Evolutionary conservation across 352 stramenopile genomes (phyloP), one percentile per base, ranked within the genome.

Genomic region (Phytophthora sansomeana): DNA sequence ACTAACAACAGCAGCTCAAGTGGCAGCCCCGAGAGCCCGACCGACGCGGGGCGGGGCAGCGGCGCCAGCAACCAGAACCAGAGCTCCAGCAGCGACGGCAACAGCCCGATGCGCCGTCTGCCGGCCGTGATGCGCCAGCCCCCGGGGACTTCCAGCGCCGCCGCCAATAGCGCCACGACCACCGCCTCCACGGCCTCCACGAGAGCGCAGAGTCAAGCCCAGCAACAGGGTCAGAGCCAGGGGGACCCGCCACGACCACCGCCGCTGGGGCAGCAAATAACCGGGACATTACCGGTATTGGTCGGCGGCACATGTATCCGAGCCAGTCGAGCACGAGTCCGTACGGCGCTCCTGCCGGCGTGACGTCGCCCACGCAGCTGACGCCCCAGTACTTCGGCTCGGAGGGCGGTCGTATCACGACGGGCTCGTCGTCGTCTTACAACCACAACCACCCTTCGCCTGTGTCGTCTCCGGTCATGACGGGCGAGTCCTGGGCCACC

Each of bases 81-180:
- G 28, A 72, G 53, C 48, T 54, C 49, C 42, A 64, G 52, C 19
- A 70, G 52, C 28, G 65, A 74, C 46, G 44, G 48, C 24, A 74
- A 29, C 30, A 83, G 75, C 43, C 80, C 76, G n/a, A 57, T 83
- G 61, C 63, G 62, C 1, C 77, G 76, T 5, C 62, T 85, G 7
- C 78, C 76, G 19, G 36, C 74, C 4, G 75, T 87, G 50, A 30
- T 84, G 54, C 74, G 64, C 1, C 52, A 66, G 4, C 67, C 71
- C 5, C 21, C 56, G 6, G 38, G 38, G 2, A 16, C 61, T 0
- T 17, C 53, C 6, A 52, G 43, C 56, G 42, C 24, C 7, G 10
- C 47, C 3, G 16, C 46, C n/a, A 57, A 24, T 24, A 50, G 38
- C 29, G 32, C 42, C 19, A 51, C 48, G 26, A 62, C 43, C 16